Conservation (phyloP, 225 moss, liverwort and hornwort genomes). For the Asterella californica region DNA sequence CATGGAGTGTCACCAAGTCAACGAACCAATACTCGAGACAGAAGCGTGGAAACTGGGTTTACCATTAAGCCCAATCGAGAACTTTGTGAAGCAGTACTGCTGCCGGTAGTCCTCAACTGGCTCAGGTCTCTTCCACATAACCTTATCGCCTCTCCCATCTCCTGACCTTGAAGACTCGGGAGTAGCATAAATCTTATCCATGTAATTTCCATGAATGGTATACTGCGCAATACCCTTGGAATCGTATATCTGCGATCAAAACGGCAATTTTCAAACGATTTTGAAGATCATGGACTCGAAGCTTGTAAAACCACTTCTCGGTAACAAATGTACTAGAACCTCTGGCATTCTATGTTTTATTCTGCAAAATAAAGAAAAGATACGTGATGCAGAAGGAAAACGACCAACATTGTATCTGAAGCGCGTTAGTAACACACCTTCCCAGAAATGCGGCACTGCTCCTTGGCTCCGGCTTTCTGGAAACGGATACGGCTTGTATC, state of each 20-base stretch:
- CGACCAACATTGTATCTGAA: not conserved
- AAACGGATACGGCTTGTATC: constrained; percentile 84
- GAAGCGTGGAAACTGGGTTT: not conserved
- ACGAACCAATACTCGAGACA: not conserved
- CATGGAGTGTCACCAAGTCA: not conserved
- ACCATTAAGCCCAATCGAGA: constrained; percentile 84
- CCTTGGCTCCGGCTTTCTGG: constrained; percentile 87
- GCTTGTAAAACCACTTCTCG: not conserved
- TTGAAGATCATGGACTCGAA: not conserved
- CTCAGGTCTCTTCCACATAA: constrained; percentile 72
- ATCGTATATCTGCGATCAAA: constrained; percentile 62
- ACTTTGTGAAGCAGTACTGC: constrained; percentile 91
- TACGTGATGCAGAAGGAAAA: not conserved
- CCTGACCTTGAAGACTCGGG: constrained; percentile 59
- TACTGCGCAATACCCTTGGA: constrained; percentile 60
- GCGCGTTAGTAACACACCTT: constrained; percentile 51
- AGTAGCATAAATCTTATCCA: constrained; percentile 79
- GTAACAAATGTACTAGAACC: not conserved
- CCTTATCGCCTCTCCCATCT: constrained; percentile 49
- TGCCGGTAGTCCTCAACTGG: constrained; percentile 87
- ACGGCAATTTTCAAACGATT: not conserved
- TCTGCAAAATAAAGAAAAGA: not conserved
- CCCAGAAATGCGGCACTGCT: constrained; percentile 88
- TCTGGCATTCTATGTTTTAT: not conserved
- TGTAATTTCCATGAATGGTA: constrained; percentile 77